Base-by-base conservation (phyloP, 805 yeast genomes). In the Komagataella mondaviorum region DNA sequence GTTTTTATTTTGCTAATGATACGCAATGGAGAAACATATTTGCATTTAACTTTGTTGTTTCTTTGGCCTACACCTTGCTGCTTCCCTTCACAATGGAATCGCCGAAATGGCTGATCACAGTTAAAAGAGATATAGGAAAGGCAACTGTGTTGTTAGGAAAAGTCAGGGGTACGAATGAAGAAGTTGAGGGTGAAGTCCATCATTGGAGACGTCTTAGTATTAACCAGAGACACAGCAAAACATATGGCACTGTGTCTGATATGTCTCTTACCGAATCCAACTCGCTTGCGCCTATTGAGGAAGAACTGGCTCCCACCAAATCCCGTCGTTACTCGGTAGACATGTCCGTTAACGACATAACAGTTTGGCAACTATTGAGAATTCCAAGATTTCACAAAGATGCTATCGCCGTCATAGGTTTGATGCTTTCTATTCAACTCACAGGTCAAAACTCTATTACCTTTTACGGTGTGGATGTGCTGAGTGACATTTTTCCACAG, bases 381-480 rank as follows among this genome's bases (percentile, higher is more conserved):
- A 45, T 54, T 52, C 39, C 66, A 65, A 49, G 23, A 48, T 52
- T 39, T 14, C 30, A 54, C n/a, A 22, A 44, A 17, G 51, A 53
- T 46, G 44, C 49, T 17, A 44, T 62, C 10, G 73, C 75, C 6
- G 63, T 64, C 5, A 48, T 61, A 3, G 54, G 68, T 6, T 55
- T 70, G 30, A 69, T 71, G 73, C 61, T 69, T 48, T 64, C 71
- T 61, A 72, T 70, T 56, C 75, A 71, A 56, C 65, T 69, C 57
- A 68, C 73, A 20, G 76, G 76, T 56, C 63, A 71, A 46, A 71
- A 71, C 60, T 70, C 70, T 54, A 65, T 71, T 46, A 70, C 71
- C 60, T 71, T 70, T 60, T 71, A 64, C 55, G 71, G 73, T 57
- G 70, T 73, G 23, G 58, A 69, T 17, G 68, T 71, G 59, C 68